Percentiles rank a stretch among this genome's conserved stretches.
Evolutionary conservation across 306 rosid genomes (phyloP).

Genomic region (Vigna mungo): DNA sequence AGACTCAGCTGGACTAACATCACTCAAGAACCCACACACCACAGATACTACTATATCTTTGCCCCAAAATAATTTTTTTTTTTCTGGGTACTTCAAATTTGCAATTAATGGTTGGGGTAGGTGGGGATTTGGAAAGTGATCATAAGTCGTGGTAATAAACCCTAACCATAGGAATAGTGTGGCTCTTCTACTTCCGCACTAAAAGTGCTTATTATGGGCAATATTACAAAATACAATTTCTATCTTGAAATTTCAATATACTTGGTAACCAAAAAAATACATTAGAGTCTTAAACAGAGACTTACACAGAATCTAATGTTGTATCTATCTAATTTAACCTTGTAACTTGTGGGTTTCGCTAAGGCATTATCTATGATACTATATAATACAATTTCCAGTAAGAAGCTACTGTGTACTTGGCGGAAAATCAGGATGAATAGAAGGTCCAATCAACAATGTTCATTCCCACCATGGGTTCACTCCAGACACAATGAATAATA

Average conservation of each 20-base stretch:
- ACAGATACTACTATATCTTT: not conserved
- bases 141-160: slow-evolving; percentile 23
- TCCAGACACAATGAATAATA: slow-evolving; percentile 5
- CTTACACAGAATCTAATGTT: slow-evolving; percentile 22
- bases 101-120: not conserved
- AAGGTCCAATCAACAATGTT: not conserved
- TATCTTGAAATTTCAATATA: slow-evolving; percentile 21
- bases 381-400: slow-evolving; percentile 21
- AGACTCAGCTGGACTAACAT: not conserved
- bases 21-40: not conserved
- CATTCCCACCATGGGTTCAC: slow-evolving; percentile 18
- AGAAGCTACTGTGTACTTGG: slow-evolving; percentile 23
- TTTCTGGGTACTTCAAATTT: not conserved
- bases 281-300: not conserved
- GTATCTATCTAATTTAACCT: slow-evolving; percentile 16
- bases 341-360: not conserved
- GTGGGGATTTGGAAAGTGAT: slow-evolving; percentile 4
- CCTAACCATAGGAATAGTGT: slow-evolving; percentile 8
- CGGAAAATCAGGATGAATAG: slow-evolving; percentile 8
- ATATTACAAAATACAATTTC: slow-evolving; percentile 16
- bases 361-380: slow-evolving; percentile 16
- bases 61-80: not conserved
- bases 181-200: not conserved
- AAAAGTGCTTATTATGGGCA: not conserved
- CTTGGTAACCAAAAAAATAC: slow-evolving; percentile 4